Percentiles rank a stretch among this genome's conserved stretches.
phyloP scores from a whole-genome alignment of 257 asterid genomes.

The Lantana camara region DNA sequence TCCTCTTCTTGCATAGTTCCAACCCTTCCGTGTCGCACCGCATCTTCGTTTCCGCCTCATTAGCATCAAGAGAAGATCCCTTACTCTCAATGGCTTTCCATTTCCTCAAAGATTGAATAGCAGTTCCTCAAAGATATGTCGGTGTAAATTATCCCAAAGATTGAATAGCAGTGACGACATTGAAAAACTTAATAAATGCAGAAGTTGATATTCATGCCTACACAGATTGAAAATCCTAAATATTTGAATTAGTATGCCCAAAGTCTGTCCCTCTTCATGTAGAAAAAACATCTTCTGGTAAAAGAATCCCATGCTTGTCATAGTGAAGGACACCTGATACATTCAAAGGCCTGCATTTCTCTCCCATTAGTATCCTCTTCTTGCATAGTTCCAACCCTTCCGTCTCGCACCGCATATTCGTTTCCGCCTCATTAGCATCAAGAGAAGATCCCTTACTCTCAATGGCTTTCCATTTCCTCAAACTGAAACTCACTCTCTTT shows the following conservation, averaged over 20 bases:
- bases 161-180: no score
- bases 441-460: neutral
- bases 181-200: no score
- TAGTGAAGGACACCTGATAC: constrained; percentile 60
- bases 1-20: constrained; percentile 75
- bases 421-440: neutral
- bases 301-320: constrained; percentile 51
- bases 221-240: neutral
- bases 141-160: no score
- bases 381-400: constrained; percentile 55
- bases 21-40: constrained; percentile 19
- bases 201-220: no score
- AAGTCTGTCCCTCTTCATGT: constrained; percentile 11
- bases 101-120: constrained; percentile 35
- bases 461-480: constrained; percentile 33
- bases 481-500: constrained; percentile 22
- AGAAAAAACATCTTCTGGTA: constrained; percentile 47
- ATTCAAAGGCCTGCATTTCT: constrained; percentile 55
- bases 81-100: constrained; percentile 25
- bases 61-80: neutral
- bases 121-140: no score
- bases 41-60: neutral
- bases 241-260: neutral
- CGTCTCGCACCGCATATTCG: constrained; percentile 16
- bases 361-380: constrained; percentile 79